Conservation (phyloP, 2,329 filamentous ascomycete species). For the Chaetothyriales sp. region DNA sequence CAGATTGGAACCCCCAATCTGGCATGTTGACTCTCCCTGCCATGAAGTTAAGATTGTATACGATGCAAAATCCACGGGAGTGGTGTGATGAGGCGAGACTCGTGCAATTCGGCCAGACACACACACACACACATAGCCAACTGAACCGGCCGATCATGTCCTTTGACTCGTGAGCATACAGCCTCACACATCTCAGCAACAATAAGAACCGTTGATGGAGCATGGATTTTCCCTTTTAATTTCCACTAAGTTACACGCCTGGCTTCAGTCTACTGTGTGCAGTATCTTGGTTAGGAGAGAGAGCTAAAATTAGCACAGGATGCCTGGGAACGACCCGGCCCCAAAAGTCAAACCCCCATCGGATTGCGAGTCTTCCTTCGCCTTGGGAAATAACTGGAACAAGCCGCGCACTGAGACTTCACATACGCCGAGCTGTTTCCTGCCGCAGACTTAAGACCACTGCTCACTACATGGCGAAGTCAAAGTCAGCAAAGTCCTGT, state of each 20-base stretch:
- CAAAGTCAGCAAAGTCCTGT: slow-evolving; percentile 66
- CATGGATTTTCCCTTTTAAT: background rate
- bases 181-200: background rate
- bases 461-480: slow-evolving; percentile 49
- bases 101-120: background rate
- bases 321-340: too few relatives aligned
- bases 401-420: too few relatives aligned
- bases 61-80: background rate
- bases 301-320: too few relatives aligned
- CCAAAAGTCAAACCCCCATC: too few relatives aligned
- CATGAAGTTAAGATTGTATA: background rate
- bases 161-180: background rate
- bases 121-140: background rate
- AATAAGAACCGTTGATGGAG: too few relatives aligned
- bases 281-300: too few relatives aligned
- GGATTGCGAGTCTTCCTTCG: too few relatives aligned
- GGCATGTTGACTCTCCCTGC: too few relatives aligned
- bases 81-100: background rate
- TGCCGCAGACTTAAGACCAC: background rate
- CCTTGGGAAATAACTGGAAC: too few relatives aligned
- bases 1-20: too few relatives aligned
- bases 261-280: too few relatives aligned
- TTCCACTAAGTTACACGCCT: background rate
- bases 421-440: too few relatives aligned
- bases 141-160: background rate